Evolutionary conservation across 169 alveolate species (phyloP).

Genomic region (Miamiensis avidus): DNA sequence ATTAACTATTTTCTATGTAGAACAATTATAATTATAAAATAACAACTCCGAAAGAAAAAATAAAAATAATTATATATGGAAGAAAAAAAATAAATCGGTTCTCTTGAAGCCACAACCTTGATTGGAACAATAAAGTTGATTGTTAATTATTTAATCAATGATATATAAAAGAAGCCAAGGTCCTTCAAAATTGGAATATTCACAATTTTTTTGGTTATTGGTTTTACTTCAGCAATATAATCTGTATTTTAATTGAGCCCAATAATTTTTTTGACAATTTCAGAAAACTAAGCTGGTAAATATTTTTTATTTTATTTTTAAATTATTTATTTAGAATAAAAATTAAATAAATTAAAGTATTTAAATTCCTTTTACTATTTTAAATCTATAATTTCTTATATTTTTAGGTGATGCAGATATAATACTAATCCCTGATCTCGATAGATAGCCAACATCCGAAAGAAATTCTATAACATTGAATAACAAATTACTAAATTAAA

Average conservation of each 20-base stretch:
- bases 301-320: no score
- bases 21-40: no score
- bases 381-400: no score
- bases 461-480: not conserved
- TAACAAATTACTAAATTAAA: conserved; percentile 39
- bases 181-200: conserved; percentile 82
- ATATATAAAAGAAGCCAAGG: conserved; percentile 71
- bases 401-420: conserved; percentile 72
- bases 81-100: no score
- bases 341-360: no score
- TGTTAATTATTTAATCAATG: conserved; percentile 63
- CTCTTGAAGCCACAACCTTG: not conserved
- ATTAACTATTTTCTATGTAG: no score
- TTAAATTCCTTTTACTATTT: not conserved
- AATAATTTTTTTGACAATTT: conserved; percentile 70
- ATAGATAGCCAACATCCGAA: not conserved
- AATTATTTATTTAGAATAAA: no score
- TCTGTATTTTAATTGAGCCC: conserved; percentile 71
- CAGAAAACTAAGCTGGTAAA: conserved; percentile 68
- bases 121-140: conserved; percentile 50
- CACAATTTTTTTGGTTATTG: conserved; percentile 78
- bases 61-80: no score
- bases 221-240: conserved; percentile 65
- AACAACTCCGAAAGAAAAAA: no score
- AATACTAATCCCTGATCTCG: conserved; percentile 46